A percentile compares a stretch with the other conserved stretches of the same genome.
These are phyloP conservation scores for Vickermania ingenoplastis DNA, from an alignment of 208 protist genomes.

Conservation along the genomic window DNA sequence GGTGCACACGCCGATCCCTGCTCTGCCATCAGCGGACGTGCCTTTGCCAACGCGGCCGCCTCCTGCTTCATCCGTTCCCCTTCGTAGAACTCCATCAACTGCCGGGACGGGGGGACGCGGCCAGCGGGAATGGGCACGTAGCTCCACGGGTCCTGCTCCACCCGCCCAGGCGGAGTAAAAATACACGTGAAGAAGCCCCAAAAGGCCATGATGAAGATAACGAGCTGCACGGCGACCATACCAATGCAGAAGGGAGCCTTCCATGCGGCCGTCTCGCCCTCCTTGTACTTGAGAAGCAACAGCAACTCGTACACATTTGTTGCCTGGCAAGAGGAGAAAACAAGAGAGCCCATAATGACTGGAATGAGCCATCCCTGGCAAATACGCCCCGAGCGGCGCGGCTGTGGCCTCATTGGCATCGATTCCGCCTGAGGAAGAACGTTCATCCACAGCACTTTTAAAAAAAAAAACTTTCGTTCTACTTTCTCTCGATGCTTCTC, in stretches of 20 bases:
- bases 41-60: too few species aligned
- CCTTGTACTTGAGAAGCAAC: not conserved
- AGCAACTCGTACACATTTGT: not conserved
- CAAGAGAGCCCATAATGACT: not conserved
- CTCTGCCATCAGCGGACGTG: not conserved
- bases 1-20: not conserved
- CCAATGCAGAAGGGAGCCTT: not conserved
- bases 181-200: constrained; percentile 10
- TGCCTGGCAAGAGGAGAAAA: not conserved
- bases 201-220: constrained; percentile 5
- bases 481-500: too few species aligned
- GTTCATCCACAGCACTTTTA: too few species aligned
- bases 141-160: constrained; percentile 9
- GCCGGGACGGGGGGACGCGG: not conserved
- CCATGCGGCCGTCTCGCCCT: not conserved
- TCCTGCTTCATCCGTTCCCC: not conserved
- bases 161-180: constrained; percentile 6
- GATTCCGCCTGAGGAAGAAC: too few species aligned
- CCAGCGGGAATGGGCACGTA: constrained; percentile 5
- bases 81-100: not conserved
- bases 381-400: not conserved
- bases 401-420: too few species aligned
- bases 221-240: not conserved
- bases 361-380: not conserved
- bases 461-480: too few species aligned